Conservation (phyloP, 1,284 basidiomycete genomes). For the Golubevia sp. region DNA sequence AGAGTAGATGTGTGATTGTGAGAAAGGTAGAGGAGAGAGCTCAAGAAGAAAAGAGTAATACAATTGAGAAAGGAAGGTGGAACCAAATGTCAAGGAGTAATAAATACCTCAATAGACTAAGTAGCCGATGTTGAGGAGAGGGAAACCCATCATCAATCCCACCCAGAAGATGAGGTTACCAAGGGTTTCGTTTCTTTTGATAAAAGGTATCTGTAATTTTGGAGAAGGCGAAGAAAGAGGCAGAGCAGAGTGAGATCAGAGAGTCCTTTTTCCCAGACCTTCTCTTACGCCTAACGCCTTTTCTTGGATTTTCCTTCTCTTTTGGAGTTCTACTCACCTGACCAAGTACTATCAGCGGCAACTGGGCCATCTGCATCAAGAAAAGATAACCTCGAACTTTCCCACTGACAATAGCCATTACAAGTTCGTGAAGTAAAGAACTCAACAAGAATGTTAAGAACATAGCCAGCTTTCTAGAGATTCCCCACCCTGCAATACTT, state of each 20-base stretch:
- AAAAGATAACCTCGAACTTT: constrained; percentile 61
- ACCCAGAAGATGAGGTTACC: constrained; percentile 83
- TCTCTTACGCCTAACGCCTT: constrained; percentile 63
- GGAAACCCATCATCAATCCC: constrained; percentile 81
- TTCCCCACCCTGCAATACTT: constrained; percentile 75
- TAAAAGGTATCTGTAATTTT: constrained; percentile 25
- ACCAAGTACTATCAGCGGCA: constrained; percentile 84
- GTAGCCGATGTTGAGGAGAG: constrained; percentile 82
- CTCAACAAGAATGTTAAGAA: constrained; percentile 79
- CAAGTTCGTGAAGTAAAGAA: constrained; percentile 79
- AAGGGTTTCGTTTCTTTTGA: constrained; percentile 34
- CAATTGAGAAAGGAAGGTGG: no score
- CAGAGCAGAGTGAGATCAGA: neutral
- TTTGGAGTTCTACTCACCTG: constrained; percentile 73
- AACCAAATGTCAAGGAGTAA: no score
- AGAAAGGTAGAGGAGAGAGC: no score
- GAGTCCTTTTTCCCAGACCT: neutral
- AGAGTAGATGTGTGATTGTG: no score
- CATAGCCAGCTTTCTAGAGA: constrained; percentile 80
- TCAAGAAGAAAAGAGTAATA: no score
- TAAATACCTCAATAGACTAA: constrained; percentile 28
- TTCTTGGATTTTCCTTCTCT: constrained; percentile 70
- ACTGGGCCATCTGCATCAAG: constrained; percentile 76
- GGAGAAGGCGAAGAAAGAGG: neutral
- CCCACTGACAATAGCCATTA: constrained; percentile 74